phyloP scores from a whole-genome alignment of 495 filamentous ascomycete genomes.

The Choiromyces venosus region DNA sequence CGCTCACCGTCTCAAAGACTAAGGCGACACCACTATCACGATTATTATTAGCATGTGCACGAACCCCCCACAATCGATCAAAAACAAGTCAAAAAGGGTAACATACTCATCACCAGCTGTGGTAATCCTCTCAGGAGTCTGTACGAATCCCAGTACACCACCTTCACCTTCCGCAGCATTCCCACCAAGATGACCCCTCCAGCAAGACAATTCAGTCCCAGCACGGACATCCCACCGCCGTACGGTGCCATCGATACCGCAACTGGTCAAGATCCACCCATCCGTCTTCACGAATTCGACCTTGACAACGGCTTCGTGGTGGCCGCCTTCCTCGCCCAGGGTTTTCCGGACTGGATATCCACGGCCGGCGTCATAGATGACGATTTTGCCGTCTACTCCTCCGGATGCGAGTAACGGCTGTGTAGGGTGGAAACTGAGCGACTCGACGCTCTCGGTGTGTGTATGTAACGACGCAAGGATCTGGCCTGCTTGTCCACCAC shows the following conservation, averaged over 20 bases:
- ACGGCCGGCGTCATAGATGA: slow-evolving; percentile 76
- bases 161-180: slow-evolving; percentile 75
- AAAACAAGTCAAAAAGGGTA: slow-evolving; percentile 54
- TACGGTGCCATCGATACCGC: slow-evolving; percentile 82
- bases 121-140: slow-evolving; percentile 67
- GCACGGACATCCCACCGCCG: slow-evolving; percentile 81
- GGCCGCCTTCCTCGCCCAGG: slow-evolving; percentile 53
- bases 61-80: neutral
- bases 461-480: slow-evolving; percentile 61
- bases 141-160: slow-evolving; percentile 83
- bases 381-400: slow-evolving; percentile 84
- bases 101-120: slow-evolving; percentile 87
- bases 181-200: slow-evolving; percentile 75
- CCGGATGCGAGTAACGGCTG: slow-evolving; percentile 77
- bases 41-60: slow-evolving; percentile 13
- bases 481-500: slow-evolving; percentile 63
- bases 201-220: slow-evolving; percentile 57
- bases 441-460: slow-evolving; percentile 77
- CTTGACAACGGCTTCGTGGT: slow-evolving; percentile 84
- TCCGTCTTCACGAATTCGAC: slow-evolving; percentile 70
- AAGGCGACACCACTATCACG: slow-evolving; percentile 28
- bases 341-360: slow-evolving; percentile 77
- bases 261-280: slow-evolving; percentile 66
- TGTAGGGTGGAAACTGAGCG: slow-evolving; percentile 71
- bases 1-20: slow-evolving; percentile 27